These are phyloP conservation scores for Neonectria punicea DNA, from an alignment of 2,329 filamentous ascomycete genomes.

Conservation along the genomic window DNA sequence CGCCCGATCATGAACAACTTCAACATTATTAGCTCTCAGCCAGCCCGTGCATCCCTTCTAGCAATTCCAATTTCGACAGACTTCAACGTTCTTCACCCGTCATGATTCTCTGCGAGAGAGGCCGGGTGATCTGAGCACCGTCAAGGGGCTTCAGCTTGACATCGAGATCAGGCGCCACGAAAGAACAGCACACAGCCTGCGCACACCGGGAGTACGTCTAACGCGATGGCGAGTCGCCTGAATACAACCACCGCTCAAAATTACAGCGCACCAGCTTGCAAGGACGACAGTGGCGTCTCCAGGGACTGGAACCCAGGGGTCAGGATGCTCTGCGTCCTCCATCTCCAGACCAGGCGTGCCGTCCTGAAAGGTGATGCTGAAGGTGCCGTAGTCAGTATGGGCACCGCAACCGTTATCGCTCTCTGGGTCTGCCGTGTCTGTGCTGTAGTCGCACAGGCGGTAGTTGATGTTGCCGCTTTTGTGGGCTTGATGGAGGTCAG, in stretches of 20 bases:
- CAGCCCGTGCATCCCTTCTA: too few relatives aligned
- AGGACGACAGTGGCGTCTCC: conserved; percentile 15
- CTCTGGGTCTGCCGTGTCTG: neutral
- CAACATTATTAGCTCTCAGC: too few relatives aligned
- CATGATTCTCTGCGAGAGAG: neutral
- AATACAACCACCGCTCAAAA: neutral
- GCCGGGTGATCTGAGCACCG: neutral
- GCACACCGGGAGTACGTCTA: neutral
- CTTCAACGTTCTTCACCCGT: neutral
- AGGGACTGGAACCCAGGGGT: too few relatives aligned
- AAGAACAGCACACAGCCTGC: conserved; percentile 4
- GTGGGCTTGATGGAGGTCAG: too few relatives aligned
- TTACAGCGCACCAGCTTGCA: conserved; percentile 5
- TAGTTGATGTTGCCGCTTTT: too few relatives aligned
- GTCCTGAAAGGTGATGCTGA: neutral
- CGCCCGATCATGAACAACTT: fast-evolving
- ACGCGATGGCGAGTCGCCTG: conserved; percentile 4
- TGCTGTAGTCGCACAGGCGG: too few relatives aligned
- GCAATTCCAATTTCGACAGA: too few relatives aligned
- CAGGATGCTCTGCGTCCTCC: neutral
- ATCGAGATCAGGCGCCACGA: conserved; percentile 6
- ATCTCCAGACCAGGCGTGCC: conserved; percentile 5
- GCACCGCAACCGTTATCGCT: conserved; percentile 8
- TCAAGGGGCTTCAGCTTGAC: neutral
- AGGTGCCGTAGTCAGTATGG: conserved; percentile 6